Evolutionary conservation across 768 basidiomycete genomes (phyloP), one percentile per base, ranked within the genome.

Genomic region (Tulasnella calospora): DNA sequence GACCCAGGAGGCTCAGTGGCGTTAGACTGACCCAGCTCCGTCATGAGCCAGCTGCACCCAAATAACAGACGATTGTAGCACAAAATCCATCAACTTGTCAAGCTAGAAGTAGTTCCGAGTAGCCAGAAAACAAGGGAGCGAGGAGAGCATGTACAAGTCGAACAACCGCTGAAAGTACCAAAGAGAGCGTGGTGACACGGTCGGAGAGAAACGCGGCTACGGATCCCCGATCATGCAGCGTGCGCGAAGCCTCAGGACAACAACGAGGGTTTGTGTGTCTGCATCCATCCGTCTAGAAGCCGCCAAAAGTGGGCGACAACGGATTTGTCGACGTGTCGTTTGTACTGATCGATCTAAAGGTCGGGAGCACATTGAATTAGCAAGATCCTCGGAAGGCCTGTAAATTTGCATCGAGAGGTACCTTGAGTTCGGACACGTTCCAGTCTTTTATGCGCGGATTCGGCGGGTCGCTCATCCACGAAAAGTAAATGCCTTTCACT

Each of bases 251-350:
- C 46, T 78, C 69, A 78, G 30, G 41, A 30, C 19, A 78, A 70
- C 69, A 78, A 51, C 27, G 77, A 92, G 5, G 93, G 92, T 84
- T 95, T 96, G 83, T 95, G 92, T 12, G 87, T 82, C 80, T 88
- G 84, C 82, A 93, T 93, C 95, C 94, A 96, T 33, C 89, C 88
- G 82, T 98, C 97, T 30, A 99, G 86, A 30, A 89, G 89, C 82
- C 95, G 92, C 98, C 98, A 99, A 82, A 99, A 98, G 78, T 96
- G 93, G 2, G 95, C 96, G 0, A 98, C 96, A 3, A 94, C 92
- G 21, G 94, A 92, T 83, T 97, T 95, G 86, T 99, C 98, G 30
- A 94, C 90, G 83, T 99, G 96, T 80, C 98, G 89, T 80, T 94
- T 89, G 80, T 91, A 88, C 17, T 91, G 92, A 82, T 99, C 97